phyloP scores from a whole-genome alignment of 75 land plant genomes.

The Larix kaempferi region DNA sequence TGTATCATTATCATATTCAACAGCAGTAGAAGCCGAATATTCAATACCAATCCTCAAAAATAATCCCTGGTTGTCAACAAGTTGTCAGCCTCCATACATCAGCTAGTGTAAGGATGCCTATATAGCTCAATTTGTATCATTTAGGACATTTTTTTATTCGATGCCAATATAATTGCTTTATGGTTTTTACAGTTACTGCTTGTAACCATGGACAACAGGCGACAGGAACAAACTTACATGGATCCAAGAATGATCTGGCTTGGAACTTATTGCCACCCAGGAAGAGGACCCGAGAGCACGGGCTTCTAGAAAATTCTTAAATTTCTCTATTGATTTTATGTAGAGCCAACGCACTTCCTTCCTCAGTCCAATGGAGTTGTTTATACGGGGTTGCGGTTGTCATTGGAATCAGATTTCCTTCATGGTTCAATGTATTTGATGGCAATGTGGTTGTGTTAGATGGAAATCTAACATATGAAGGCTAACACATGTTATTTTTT shows the following conservation, averaged over 20 bases:
- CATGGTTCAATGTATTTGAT: no score
- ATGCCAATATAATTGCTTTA: neutral
- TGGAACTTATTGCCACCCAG: constrained; percentile 19
- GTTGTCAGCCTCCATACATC: neutral
- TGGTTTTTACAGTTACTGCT: constrained; percentile 4
- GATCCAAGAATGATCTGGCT: constrained; percentile 22
- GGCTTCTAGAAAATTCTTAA: constrained; percentile 51
- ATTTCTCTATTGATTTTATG: constrained; percentile 56
- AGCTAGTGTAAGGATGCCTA: constrained; percentile 1
- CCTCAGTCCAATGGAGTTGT: constrained; percentile 38
- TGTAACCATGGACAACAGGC: constrained; percentile 7
- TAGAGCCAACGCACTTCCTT: constrained; percentile 14
- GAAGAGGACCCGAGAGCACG: constrained; percentile 35
- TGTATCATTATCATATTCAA: neutral
- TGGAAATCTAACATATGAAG: no score
- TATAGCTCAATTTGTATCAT: neutral
- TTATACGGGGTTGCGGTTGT: constrained; percentile 77
- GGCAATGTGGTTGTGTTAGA: no score
- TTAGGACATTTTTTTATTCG: neutral
- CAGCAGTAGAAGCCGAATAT: constrained; percentile 5
- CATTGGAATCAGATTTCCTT: no score
- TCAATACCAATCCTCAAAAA: constrained; percentile 4
- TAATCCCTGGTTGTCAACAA: neutral
- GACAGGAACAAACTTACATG: constrained; percentile 6
- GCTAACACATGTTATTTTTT: no score